Evolutionary conservation across 139 green algal species (phyloP).

Genomic region (Tetraselmis chui): DNA sequence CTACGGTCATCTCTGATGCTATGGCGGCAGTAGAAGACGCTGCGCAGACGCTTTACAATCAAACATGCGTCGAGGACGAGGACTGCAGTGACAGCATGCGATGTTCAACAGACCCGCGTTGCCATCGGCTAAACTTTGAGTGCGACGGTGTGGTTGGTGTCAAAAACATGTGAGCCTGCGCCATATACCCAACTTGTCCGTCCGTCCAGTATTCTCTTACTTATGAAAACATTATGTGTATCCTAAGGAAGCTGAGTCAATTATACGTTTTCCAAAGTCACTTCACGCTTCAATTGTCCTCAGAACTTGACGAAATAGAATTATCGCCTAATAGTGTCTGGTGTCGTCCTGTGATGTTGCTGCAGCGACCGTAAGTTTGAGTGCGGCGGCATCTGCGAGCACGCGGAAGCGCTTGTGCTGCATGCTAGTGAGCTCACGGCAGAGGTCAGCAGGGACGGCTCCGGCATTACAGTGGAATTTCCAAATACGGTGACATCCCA

Average conservation of each 20-base stretch:
- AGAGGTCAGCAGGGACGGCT: not conserved
- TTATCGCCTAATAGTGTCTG: no score
- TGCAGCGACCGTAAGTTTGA: not conserved
- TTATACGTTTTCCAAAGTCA: no score
- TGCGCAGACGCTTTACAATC: not conserved
- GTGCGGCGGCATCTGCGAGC: not conserved
- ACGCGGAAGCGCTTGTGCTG: not conserved
- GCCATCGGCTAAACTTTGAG: not conserved
- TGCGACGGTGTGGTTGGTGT: not conserved
- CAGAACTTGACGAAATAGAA: no score
- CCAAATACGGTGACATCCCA: not conserved
- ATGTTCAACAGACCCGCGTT: not conserved
- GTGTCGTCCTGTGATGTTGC: no score
- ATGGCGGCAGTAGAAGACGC: not conserved
- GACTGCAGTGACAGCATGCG: not conserved
- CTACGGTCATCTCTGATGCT: no score
- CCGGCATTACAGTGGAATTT: not conserved
- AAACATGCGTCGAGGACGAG: not conserved
- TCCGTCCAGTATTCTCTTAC: no score
- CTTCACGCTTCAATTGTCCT: no score
- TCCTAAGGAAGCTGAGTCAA: no score
- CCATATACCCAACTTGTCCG: no score
- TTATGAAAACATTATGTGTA: no score
- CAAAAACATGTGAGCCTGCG: not conserved
- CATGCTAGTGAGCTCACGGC: not conserved